phyloP scores from a whole-genome alignment of 2,329 filamentous ascomycete species.

The Penicillium aurantiogriseum region DNA sequence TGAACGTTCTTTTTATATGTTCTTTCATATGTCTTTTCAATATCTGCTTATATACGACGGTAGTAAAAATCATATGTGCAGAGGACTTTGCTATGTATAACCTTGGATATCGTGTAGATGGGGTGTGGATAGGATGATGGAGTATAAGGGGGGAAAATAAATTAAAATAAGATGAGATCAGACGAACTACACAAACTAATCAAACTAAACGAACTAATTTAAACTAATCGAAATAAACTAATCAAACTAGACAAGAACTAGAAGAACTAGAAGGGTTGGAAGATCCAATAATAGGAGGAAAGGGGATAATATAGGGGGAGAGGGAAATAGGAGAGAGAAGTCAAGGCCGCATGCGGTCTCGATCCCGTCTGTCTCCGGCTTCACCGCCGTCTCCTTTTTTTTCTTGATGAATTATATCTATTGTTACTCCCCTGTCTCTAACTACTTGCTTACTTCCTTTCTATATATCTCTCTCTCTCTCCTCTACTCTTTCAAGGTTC shows the following conservation, averaged over 20 bases:
- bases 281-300: constrained; percentile 2
- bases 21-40: neutral
- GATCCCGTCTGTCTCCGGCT: constrained; percentile 15
- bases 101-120: neutral
- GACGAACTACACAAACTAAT: neutral
- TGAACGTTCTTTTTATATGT: too few species aligned
- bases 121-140: neutral
- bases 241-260: neutral
- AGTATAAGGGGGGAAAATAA: neutral
- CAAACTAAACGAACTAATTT: neutral
- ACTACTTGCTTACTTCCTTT: neutral
- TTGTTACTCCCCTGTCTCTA: neutral
- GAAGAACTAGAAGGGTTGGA: neutral
- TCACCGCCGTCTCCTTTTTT: constrained; percentile 21
- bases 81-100: too few species aligned
- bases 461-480: neutral
- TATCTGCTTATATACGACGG: neutral
- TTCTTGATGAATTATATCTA: neutral
- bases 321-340: neutral
- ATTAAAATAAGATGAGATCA: neutral
- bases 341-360: constrained; percentile 19
- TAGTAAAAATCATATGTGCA: neutral
- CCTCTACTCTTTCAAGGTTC: neutral
- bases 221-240: neutral
- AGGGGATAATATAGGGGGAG: neutral